Evolutionary conservation across 139 green algal species (phyloP).

Genomic region (Eudorina sp.): DNA sequence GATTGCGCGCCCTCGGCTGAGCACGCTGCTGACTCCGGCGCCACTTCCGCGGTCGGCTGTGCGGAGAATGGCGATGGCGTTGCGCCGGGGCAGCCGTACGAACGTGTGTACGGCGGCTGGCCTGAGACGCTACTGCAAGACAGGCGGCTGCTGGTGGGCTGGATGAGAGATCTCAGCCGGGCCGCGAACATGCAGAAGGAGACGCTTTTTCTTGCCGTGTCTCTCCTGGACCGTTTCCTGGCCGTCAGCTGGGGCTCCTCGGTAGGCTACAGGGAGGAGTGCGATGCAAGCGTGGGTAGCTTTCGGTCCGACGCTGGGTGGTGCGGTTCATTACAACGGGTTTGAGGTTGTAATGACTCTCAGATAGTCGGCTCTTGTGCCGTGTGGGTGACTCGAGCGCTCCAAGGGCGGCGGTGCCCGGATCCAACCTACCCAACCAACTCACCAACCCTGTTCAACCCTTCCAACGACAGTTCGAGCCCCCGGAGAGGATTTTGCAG

Average conservation of each 20-base stretch:
- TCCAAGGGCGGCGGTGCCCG: too few species aligned
- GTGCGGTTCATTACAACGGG: too few species aligned
- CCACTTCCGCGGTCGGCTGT: too few species aligned
- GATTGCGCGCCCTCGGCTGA: background rate
- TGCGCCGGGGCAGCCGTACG: background rate
- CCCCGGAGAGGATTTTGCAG: constrained; percentile 10
- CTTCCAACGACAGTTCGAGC: background rate
- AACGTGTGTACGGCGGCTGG: background rate
- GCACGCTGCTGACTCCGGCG: background rate
- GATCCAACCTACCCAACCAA: background rate
- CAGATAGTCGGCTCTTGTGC: background rate
- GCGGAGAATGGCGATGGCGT: background rate
- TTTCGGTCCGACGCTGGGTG: too few species aligned
- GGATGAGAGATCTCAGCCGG: background rate
- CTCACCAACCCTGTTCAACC: background rate
- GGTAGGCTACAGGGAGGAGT: too few species aligned
- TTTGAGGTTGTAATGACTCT: background rate
- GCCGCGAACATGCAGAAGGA: background rate
- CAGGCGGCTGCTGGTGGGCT: constrained; percentile 1
- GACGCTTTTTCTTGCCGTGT: background rate
- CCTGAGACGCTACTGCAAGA: background rate
- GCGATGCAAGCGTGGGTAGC: too few species aligned
- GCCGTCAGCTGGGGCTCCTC: background rate
- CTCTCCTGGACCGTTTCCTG: constrained; percentile 2
- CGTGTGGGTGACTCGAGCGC: background rate